phyloP scores from a whole-genome alignment of 306 rosid species.

The Malus asiatica region DNA sequence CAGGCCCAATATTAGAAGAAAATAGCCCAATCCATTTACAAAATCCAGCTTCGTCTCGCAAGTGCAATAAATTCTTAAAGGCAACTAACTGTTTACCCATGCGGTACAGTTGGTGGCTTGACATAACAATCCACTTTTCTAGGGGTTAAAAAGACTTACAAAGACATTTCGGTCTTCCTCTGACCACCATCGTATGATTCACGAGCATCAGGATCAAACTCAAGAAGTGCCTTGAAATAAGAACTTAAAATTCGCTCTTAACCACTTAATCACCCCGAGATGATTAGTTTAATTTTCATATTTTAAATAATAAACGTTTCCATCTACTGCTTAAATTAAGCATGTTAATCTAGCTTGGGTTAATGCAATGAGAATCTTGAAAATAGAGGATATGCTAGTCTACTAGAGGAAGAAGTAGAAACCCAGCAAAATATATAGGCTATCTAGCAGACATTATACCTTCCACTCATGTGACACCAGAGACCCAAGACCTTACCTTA shows the following conservation, averaged over 20 bases:
- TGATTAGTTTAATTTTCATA: too few relatives aligned
- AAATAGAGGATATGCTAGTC: not conserved
- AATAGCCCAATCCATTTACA: too few relatives aligned
- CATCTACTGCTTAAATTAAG: not conserved
- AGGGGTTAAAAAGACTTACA: fast-evolving
- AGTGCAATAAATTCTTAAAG: too few relatives aligned
- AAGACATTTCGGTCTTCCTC: too few relatives aligned
- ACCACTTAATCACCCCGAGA: too few relatives aligned
- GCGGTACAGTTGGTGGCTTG: fast-evolving
- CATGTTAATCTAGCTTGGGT: not conserved
- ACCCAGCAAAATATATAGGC: not conserved
- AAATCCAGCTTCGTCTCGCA: too few relatives aligned
- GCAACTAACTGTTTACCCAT: too few relatives aligned
- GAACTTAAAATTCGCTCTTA: too few relatives aligned
- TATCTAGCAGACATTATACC: not conserved
- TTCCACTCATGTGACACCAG: not conserved
- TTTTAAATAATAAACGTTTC: too few relatives aligned
- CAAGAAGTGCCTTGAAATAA: too few relatives aligned
- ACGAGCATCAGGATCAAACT: too few relatives aligned
- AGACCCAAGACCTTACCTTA: not conserved
- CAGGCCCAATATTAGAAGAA: too few relatives aligned
- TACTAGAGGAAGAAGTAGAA: not conserved
- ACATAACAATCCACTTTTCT: fast-evolving
- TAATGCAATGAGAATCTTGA: not conserved
- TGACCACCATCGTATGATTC: fast-evolving